Base-by-base conservation (phyloP, 495 filamentous ascomycete species). In the Alectoria sarmentosa region DNA sequence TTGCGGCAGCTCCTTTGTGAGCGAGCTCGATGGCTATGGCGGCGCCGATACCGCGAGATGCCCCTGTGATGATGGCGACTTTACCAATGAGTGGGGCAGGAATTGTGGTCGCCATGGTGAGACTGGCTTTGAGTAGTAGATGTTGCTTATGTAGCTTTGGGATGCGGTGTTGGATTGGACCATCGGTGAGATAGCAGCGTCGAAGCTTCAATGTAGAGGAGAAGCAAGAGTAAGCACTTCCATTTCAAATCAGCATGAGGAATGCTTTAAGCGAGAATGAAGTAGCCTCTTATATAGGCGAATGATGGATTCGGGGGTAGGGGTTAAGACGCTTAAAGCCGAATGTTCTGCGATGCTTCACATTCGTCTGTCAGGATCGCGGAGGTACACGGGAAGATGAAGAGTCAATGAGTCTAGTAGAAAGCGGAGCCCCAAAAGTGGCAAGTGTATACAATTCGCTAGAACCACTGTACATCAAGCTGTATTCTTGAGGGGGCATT, bases 1-100 rank as follows among this genome's bases (percentile, higher is more conserved):
- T 67, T 38, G 69, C 69, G 41, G 73, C 73, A 6, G 86, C 87
- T 73, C 84, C 81, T 3, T 77, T 76, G 23, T 26, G 48, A 52
- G 77, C 80, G 19, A 83, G 75, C 9, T 79, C 77, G 11, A 72
- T 68, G 17, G 80, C 80, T 11, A 82, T 79, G 9, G 76, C 79
- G 8, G 76, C 76, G 28, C 80, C 80, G 63, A 83, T 83, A 15
- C 80, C 80, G 15, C 79, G 80, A 3, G 77, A 78, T 17, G 79
- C 77, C 37, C 80, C 80, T 1, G 80, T 83, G 1, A 83, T 71
- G 1, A 83, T 73, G 34, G 80, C 80, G 4, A 82, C 78, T 46
- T 76, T 73, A 13, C 86, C 86, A 58, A 75, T 77, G 15, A 88
- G 73, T 23, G 75, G 73, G 3, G 48, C 48, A 30, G 48, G 48